Base-by-base conservation (phyloP, 176 grass and related monocot species). In the Musa acuminata region DNA sequence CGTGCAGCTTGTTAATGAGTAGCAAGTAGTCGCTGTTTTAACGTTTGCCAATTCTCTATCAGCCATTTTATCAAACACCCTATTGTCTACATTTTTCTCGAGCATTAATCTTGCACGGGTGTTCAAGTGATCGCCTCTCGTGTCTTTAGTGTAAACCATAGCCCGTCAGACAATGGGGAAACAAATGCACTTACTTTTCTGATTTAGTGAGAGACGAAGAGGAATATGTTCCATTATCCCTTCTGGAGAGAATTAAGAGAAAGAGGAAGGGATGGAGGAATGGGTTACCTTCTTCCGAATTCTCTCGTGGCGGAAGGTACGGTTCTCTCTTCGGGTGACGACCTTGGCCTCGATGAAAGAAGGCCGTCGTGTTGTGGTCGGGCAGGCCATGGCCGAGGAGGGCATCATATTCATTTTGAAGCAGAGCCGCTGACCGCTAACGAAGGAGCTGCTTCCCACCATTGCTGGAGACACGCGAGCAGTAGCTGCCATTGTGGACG, bases 261-360 rank as follows among this genome's bases (percentile, higher is more conserved):
- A 49, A n/a, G 74, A 53, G 49, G 3, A 62, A 14, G 57, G 48
- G 1, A 1, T n/a, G 24, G n/a, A 58, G 2, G 9, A 14, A 13
- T 20, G 2, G 3, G 0, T 14, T 49, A 88, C 93, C 90, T 97
- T 97, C 90, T 90, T 97, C 53, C 90, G 93, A 82, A 93, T 67
- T 77, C 90, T 82, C 62, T 78, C 84, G 55, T 97, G 93, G 79
- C 93, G 94, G 9, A 79, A 75, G 68, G 79, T 83, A 80, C 83
- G 89, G 79, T 93, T 83, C 62, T 78, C 90, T 74, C 89, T 85
- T 67, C 87, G 74, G 73, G 85, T 93, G 72, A 72, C 67, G 67
- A 83, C 90, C 79, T 88, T 86, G 10, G 78, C 87, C 71, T 74
- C 83, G 64, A 88, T 72, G 6, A 22, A 52, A 35, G 13, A 12